phyloP scores from a whole-genome alignment of 2,329 filamentous ascomycete genomes.

The Mycosphaerelloides madeirae region DNA sequence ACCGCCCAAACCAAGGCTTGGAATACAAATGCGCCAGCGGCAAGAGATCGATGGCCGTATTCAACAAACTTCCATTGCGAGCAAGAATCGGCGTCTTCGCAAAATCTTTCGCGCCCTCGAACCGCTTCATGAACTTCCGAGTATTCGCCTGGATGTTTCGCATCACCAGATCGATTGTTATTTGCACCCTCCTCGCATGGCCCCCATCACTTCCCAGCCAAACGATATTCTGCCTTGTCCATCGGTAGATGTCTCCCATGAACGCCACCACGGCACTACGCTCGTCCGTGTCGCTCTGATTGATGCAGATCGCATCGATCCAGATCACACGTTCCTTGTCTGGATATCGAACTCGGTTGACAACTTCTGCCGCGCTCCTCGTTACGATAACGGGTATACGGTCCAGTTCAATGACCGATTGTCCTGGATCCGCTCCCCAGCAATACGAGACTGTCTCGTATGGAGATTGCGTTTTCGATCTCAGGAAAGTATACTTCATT shows the following conservation, averaged over 20 bases:
- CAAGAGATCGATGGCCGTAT: too few relatives aligned
- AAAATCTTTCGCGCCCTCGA: too few relatives aligned
- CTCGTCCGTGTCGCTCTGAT: constrained; percentile 14
- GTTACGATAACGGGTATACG: background rate
- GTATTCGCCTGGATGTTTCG: too few relatives aligned
- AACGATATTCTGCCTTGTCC: background rate
- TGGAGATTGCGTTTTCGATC: background rate
- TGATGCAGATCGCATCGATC: constrained; percentile 11
- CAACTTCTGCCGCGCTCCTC: background rate
- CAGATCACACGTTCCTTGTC: constrained; percentile 1
- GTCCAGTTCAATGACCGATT: background rate
- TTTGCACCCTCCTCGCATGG: background rate
- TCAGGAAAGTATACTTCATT: background rate
- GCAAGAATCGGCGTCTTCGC: too few relatives aligned
- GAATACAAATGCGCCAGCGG: constrained; percentile 1
- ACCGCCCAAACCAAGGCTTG: constrained; percentile 6
- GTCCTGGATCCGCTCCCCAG: background rate
- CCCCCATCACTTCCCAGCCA: constrained; percentile 1
- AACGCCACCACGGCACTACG: constrained; percentile 8
- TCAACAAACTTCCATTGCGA: too few relatives aligned
- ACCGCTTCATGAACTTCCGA: too few relatives aligned
- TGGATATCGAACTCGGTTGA: background rate
- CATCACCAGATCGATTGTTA: too few relatives aligned
- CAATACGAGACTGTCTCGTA: constrained; percentile 5
- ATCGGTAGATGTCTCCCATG: constrained; percentile 15